These are phyloP conservation scores for Ophiostoma montium DNA, from an alignment of 2,329 filamentous ascomycete genomes.

Conservation along the genomic window DNA sequence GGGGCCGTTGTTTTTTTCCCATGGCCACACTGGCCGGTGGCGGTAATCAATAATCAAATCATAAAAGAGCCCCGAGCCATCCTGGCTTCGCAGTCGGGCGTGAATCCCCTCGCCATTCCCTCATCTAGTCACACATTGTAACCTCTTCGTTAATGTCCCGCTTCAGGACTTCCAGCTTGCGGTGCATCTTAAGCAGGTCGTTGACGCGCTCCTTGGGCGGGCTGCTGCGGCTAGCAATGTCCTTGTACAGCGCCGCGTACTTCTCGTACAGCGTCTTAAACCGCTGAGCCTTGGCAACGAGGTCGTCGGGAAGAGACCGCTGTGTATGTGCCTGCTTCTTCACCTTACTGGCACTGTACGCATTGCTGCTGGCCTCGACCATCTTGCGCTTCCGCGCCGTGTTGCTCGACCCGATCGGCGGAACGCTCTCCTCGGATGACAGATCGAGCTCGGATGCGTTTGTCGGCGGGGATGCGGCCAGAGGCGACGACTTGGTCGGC, in stretches of 20 bases:
- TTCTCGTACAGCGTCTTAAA: conserved; percentile 43
- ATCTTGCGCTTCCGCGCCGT: conserved; percentile 31
- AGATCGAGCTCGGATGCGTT: conserved; percentile 48
- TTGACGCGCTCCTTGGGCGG: conserved; percentile 37
- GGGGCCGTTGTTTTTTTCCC: not conserved
- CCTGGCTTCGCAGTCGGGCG: not conserved
- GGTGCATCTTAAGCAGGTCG: conserved; percentile 39
- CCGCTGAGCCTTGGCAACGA: conserved; percentile 37
- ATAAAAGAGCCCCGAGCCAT: not conserved
- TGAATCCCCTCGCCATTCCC: no score
- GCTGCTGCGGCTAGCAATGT: conserved; percentile 35
- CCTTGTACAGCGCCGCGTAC: conserved; percentile 42
- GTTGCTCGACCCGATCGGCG: conserved; percentile 16
- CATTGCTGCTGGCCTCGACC: conserved; percentile 4
- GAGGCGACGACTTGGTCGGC: conserved; percentile 47
- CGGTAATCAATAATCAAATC: not conserved
- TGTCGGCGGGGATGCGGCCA: conserved; percentile 51
- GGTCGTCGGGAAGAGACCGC: conserved; percentile 28
- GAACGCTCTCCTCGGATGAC: conserved; percentile 15
- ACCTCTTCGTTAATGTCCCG: conserved; percentile 38
- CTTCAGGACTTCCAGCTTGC: conserved; percentile 42
- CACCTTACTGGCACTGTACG: conserved; percentile 6
- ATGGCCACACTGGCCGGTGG: not conserved
- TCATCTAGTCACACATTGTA: conserved; percentile 8
- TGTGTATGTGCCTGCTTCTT: conserved; percentile 7